Evolutionary conservation across 2,329 filamentous ascomycete species (phyloP).

Genomic region (Falciphora oryzae): DNA sequence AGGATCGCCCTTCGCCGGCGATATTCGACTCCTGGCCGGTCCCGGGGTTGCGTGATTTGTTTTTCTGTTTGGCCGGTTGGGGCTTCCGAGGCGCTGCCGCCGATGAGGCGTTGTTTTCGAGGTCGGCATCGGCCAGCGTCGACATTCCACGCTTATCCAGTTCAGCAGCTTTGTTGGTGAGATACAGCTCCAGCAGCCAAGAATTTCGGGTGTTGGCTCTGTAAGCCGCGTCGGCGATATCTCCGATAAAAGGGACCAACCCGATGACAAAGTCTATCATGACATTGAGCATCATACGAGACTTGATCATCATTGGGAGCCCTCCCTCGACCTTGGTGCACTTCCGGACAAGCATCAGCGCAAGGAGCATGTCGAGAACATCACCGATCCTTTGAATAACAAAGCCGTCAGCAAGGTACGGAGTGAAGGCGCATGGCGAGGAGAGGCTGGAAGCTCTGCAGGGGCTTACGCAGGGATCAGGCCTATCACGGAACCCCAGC

Average conservation of each 20-base stretch:
- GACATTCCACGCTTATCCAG: slow-evolving; percentile 5
- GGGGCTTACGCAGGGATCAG: slow-evolving; percentile 71
- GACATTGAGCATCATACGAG: slow-evolving; percentile 78
- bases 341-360: slow-evolving; percentile 66
- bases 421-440: not conserved
- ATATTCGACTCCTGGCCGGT: not conserved
- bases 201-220: slow-evolving; percentile 75
- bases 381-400: slow-evolving; percentile 59
- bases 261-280: slow-evolving; percentile 67
- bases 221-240: slow-evolving; percentile 65
- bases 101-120: slow-evolving; percentile 3
- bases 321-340: slow-evolving; percentile 70
- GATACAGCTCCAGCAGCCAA: slow-evolving; percentile 50
- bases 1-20: not conserved
- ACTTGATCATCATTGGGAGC: slow-evolving; percentile 54
- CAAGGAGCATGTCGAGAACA: slow-evolving; percentile 64
- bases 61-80: slow-evolving; percentile 1
- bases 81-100: not conserved
- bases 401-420: not conserved
- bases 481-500: slow-evolving; percentile 83
- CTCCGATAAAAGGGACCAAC: slow-evolving; percentile 70
- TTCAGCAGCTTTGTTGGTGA: slow-evolving; percentile 6
- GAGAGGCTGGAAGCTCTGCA: not conserved
- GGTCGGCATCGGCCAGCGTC: slow-evolving; percentile 2
- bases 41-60: not conserved